Percentiles rank a stretch among this genome's conserved stretches.
These are phyloP conservation scores for Malassezia sympodialis DNA, from an alignment of 1,284 basidiomycete genomes.

Conservation along the genomic window DNA sequence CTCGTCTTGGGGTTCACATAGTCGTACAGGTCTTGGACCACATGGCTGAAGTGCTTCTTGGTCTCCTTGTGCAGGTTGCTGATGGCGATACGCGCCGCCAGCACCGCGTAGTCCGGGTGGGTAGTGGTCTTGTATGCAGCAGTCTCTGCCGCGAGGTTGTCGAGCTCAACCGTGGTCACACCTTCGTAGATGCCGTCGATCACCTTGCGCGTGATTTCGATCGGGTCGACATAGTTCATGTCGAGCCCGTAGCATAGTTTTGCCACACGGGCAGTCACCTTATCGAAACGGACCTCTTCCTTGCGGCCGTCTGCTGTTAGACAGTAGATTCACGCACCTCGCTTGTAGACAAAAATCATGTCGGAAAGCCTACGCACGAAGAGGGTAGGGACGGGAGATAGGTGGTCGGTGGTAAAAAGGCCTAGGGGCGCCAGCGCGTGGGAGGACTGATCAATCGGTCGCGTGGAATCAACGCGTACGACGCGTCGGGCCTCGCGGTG, in stretches of 20 bases:
- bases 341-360: conserved; percentile 47
- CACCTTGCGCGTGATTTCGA: conserved; percentile 59
- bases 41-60: conserved; percentile 87
- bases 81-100: conserved; percentile 95
- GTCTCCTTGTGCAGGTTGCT: conserved; percentile 99
- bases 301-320: conserved; percentile 38
- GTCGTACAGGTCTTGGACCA: conserved; percentile 78
- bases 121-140: conserved; percentile 88
- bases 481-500: neutral
- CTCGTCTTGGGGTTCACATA: conserved; percentile 94
- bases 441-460: neutral
- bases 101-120: conserved; percentile 93
- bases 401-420: neutral
- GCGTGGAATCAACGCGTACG: conserved; percentile 1
- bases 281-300: conserved; percentile 47
- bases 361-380: neutral
- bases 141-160: conserved; percentile 70
- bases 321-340: conserved; percentile 26
- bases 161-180: conserved; percentile 92
- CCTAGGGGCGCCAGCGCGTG: neutral
- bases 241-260: conserved; percentile 98
- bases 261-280: conserved; percentile 62
- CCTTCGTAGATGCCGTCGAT: conserved; percentile 89
- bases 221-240: conserved; percentile 80
- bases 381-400: neutral